Percentiles rank a stretch among this genome's conserved stretches.
Conservation (phyloP, 768 basidiomycete species). For the Mycena sanguinolenta region DNA sequence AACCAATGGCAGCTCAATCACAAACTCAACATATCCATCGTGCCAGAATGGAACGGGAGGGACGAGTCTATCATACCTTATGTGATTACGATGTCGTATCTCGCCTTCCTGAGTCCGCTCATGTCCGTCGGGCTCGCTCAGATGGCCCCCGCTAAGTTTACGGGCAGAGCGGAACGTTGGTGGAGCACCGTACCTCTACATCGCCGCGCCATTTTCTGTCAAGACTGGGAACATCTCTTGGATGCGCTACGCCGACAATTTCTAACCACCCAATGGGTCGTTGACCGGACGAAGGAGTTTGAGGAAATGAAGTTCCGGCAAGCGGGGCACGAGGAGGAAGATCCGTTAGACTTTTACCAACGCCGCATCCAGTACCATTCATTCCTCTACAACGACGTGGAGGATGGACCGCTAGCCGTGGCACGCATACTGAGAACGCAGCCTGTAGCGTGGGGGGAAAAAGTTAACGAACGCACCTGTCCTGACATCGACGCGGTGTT, state of each 20-base stretch:
- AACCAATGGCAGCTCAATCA: too few relatives aligned
- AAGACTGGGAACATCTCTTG: too few relatives aligned
- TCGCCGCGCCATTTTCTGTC: too few relatives aligned
- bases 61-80: too few relatives aligned
- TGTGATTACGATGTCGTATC: too few relatives aligned
- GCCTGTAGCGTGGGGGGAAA: background rate
- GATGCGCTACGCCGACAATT: background rate
- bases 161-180: too few relatives aligned
- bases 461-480: slow-evolving; percentile 3
- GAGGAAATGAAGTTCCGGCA: slow-evolving; percentile 23
- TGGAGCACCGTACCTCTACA: too few relatives aligned
- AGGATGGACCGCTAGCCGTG: background rate
- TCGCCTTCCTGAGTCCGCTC: too few relatives aligned
- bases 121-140: too few relatives aligned
- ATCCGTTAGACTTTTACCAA: slow-evolving; percentile 15
- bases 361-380: background rate
- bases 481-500: background rate
- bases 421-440: background rate
- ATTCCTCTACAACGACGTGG: background rate
- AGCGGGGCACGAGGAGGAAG: background rate
- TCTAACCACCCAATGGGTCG: background rate
- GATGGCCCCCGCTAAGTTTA: too few relatives aligned
- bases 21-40: too few relatives aligned
- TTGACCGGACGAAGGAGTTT: background rate
- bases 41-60: too few relatives aligned